Percentiles rank a stretch among this genome's conserved stretches.
Conservation (phyloP, 2,329 filamentous ascomycete genomes). For the Septoria petroselini region DNA sequence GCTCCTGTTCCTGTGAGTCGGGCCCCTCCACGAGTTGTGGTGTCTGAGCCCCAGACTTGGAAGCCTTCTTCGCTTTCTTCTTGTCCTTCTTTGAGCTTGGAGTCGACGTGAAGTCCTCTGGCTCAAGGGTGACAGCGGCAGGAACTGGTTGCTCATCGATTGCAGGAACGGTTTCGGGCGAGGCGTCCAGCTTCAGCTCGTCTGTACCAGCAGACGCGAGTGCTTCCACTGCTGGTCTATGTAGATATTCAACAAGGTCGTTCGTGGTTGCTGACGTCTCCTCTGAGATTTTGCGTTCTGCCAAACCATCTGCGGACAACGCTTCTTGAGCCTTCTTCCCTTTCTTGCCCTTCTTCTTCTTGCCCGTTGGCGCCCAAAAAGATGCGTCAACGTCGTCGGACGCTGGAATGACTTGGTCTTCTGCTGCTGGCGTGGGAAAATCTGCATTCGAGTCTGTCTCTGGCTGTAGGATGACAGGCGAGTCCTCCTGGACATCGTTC, state of each 20-base stretch:
- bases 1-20: background rate
- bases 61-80: constrained; percentile 28
- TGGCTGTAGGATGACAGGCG: too few species aligned
- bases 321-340: constrained; percentile 21
- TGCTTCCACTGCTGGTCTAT: too few species aligned
- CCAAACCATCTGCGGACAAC: too few species aligned
- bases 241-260: too few species aligned
- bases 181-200: too few species aligned
- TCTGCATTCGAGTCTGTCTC: too few species aligned
- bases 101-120: constrained; percentile 1
- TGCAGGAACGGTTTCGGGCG: too few species aligned
- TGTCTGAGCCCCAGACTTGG: constrained; percentile 13
- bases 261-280: too few species aligned
- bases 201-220: too few species aligned
- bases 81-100: constrained; percentile 10
- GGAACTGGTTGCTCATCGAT: background rate
- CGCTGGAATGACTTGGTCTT: too few species aligned
- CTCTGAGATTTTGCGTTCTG: too few species aligned
- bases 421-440: background rate
- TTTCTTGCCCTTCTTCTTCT: constrained; percentile 30
- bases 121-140: background rate
- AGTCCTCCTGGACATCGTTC: too few species aligned
- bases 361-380: constrained; percentile 8
- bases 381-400: constrained; percentile 14
- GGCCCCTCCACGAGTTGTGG: constrained; percentile 12